A percentile compares a stretch with the other conserved stretches of the same genome.
phyloP scores from a whole-genome alignment of 495 filamentous ascomycete genomes.

The Penicilliopsis zonata region DNA sequence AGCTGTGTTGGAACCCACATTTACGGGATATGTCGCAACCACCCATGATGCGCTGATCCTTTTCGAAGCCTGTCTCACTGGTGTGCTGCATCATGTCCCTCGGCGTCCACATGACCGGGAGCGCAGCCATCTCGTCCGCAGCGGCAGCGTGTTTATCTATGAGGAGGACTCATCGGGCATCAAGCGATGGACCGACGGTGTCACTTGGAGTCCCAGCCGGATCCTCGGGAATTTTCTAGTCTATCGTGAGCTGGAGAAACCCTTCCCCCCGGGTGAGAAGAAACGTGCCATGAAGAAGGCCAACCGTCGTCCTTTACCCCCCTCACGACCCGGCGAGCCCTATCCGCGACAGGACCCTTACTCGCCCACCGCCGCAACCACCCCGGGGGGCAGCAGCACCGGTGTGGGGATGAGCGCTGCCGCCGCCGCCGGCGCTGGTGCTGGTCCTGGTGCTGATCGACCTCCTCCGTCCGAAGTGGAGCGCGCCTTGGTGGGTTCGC shows the following conservation, averaged over 20 bases:
- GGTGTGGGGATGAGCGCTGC: too few relatives aligned
- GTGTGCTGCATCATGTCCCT: constrained; percentile 56
- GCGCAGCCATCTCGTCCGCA: constrained; percentile 57
- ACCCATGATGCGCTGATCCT: constrained; percentile 66
- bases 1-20: constrained; percentile 44
- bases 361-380: constrained; percentile 28
- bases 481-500: constrained; percentile 63
- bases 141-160: constrained; percentile 82
- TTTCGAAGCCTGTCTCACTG: constrained; percentile 62
- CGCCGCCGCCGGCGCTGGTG: too few relatives aligned
- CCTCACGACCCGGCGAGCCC: constrained; percentile 36
- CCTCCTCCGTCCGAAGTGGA: constrained; percentile 43
- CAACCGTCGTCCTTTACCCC: constrained; percentile 27
- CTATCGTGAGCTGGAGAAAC: constrained; percentile 75
- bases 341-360: constrained; percentile 39
- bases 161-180: constrained; percentile 81
- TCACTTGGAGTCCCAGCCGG: constrained; percentile 81
- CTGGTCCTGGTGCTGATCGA: constrained; percentile 25
- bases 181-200: constrained; percentile 88
- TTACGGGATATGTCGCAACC: constrained; percentile 52
- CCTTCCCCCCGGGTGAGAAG: constrained; percentile 80
- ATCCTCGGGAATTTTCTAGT: constrained; percentile 82
- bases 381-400: too few relatives aligned
- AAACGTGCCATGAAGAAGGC: constrained; percentile 72
- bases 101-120: constrained; percentile 81